Base-by-base conservation (phyloP, 2,329 filamentous ascomycete species). In the Penicillium sp. region DNA sequence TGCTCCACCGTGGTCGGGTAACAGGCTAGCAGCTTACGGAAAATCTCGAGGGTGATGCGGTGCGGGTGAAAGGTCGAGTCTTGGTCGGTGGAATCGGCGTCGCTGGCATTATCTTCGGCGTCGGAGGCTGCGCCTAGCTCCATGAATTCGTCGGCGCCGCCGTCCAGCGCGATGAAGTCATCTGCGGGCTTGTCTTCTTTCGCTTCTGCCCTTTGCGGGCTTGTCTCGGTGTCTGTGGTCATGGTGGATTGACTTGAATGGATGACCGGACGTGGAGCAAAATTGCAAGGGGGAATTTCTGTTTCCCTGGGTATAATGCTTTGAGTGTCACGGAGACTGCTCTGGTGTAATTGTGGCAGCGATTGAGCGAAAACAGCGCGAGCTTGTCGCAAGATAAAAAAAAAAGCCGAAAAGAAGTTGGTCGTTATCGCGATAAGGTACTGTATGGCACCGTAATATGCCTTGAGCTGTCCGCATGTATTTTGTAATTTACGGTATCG, bases 1-100 rank as follows among this genome's bases (percentile, higher is more conserved):
- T 52, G 41, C 13, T 51, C 38, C 4, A 58, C 45, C 0, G 60
- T 62, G 1, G 31, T 30, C 0, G 51, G 47, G 37, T 63, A 64
- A 33, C 37, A 45, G 3, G 37, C 22, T 3, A 64, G 45, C 1
- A 64, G 51, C 9, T 35, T 32, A 9, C 22, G 35, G 44, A 64
- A 64, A 28, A 51, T 57, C 7, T 37, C 6, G 0, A 44, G 44
- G 2, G 52, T 50, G 23, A 64, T 62, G 10, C 45, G 35, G 15
- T 37, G 18, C 2, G 60, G 52, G 18, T 48, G 41, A 39, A 61
- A 56, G n/a, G 45, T 22, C 22, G 8, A 10, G 18, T 32, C 32
- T 10, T 16, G 16, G 10, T 35, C 18, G 27, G 32, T n/a, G 30
- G 34, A 8, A 29, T 40, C 20, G 20, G 11, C 11, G 15, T 41